These are phyloP conservation scores for Didymella arachidicola DNA, from an alignment of 2,329 filamentous ascomycete species.

Conservation along the genomic window DNA sequence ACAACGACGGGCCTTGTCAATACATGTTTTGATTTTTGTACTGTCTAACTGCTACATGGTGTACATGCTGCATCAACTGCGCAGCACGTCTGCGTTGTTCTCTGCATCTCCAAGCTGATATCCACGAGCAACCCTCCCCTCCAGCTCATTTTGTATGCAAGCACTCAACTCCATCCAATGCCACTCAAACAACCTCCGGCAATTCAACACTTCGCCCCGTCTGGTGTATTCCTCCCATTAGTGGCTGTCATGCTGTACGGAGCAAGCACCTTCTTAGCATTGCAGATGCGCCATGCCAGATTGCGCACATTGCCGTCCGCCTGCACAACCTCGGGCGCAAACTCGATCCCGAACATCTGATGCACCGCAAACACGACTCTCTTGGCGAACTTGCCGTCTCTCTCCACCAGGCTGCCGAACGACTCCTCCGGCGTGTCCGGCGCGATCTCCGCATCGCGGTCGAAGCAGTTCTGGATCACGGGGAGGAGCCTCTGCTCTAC, in stretches of 20 bases:
- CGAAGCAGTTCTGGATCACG: slow-evolving; percentile 89
- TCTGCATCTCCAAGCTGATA: background rate
- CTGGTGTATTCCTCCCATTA: slow-evolving; percentile 52
- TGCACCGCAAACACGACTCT: slow-evolving; percentile 92
- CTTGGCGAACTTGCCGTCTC: slow-evolving; percentile 87
- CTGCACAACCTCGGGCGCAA: slow-evolving; percentile 88
- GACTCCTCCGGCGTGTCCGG: slow-evolving; percentile 79
- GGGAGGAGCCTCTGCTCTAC: slow-evolving; percentile 82
- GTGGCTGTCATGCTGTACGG: slow-evolving; percentile 60
- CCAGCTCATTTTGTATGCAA: background rate
- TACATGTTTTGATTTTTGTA: background rate
- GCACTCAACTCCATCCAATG: background rate
- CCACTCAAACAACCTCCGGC: background rate
- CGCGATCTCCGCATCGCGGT: slow-evolving; percentile 89
- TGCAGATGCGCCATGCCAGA: slow-evolving; percentile 91
- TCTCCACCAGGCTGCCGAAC: slow-evolving; percentile 85
- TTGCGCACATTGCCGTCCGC: slow-evolving; percentile 91
- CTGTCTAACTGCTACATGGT: background rate
- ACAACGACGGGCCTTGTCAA: background rate
- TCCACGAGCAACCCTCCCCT: background rate
- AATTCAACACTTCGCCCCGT: slow-evolving; percentile 11
- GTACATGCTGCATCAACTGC: background rate
- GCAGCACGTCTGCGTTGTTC: background rate
- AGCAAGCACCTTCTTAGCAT: slow-evolving; percentile 88
- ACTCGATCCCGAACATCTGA: slow-evolving; percentile 96